Evolutionary conservation across 305 asterid genomes (phyloP).

Genomic region (Stenogyne calaminthoides): DNA sequence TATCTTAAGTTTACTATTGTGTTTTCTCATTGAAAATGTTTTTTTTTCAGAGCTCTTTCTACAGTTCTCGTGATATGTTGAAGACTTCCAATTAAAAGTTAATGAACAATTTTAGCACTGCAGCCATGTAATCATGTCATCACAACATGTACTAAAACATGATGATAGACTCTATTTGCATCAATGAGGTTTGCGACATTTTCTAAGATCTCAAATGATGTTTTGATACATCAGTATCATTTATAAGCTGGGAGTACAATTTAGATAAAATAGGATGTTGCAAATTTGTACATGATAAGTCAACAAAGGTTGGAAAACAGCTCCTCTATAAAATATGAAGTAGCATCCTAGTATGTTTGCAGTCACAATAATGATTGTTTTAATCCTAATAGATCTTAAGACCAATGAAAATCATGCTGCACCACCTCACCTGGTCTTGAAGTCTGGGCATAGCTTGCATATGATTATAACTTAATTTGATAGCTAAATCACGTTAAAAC

Average conservation of each 20-base stretch:
- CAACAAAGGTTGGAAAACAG: neutral
- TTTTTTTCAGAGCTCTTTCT: neutral
- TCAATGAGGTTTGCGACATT: neutral
- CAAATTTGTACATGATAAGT: neutral
- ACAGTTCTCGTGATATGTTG: neutral
- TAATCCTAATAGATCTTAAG: neutral
- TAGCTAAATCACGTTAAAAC: neutral
- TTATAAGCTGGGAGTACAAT: neutral
- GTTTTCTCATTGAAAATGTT: neutral
- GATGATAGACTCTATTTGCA: neutral
- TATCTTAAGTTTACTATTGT: neutral
- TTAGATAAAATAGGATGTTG: constrained; percentile 4
- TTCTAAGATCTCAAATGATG: neutral
- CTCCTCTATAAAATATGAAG: neutral
- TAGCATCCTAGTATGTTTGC: neutral
- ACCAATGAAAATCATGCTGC: neutral
- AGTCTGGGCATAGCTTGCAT: constrained; percentile 2
- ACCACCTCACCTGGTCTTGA: neutral
- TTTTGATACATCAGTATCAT: neutral
- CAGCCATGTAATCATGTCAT: neutral
- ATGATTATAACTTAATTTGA: neutral
- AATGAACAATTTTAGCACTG: neutral
- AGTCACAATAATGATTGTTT: neutral
- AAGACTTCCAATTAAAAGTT: neutral
- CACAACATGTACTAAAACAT: neutral